These are phyloP conservation scores for Mallotus repandus DNA, from an alignment of 441 rosid species.

Conservation along the genomic window DNA sequence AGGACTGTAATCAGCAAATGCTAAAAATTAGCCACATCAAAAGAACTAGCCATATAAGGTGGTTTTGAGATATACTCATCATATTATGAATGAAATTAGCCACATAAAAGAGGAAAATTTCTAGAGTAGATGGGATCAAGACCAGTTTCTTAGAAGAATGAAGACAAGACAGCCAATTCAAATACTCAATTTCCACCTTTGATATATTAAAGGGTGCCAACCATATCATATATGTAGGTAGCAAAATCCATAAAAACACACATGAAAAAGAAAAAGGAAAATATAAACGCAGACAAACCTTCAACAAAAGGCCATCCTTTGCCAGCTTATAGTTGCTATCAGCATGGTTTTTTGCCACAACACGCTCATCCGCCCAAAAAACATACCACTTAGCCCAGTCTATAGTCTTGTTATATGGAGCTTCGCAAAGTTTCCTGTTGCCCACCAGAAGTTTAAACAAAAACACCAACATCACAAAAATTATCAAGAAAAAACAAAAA, in stretches of 20 bases:
- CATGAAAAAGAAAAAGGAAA: not conserved
- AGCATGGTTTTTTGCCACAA: constrained; percentile 69
- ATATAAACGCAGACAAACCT: constrained; percentile 42
- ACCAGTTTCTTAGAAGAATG: constrained; percentile 1
- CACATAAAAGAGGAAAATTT: not conserved
- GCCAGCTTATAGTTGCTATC: constrained; percentile 93
- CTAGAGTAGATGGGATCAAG: constrained; percentile 3
- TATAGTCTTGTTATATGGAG: constrained; percentile 78
- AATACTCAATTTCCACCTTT: not conserved
- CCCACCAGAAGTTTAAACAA: constrained; percentile 27
- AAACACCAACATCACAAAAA: constrained; percentile 27
- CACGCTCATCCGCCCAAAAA: constrained; percentile 87
- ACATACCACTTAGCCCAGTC: constrained; percentile 91
- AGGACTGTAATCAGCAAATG: not conserved
- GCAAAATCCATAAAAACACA: not conserved
- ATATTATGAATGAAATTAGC: constrained; percentile 9
- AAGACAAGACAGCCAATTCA: constrained; percentile 1
- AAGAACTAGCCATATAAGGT: not conserved
- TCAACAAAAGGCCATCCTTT: constrained; percentile 63
- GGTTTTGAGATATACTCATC: not conserved
- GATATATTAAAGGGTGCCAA: not conserved
- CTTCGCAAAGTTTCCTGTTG: constrained; percentile 77
- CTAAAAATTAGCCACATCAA: too few species aligned
- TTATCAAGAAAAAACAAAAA: constrained; percentile 13
- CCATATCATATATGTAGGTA: not conserved